Percentiles rank a stretch among this genome's conserved stretches.
Evolutionary conservation across 1,284 basidiomycete genomes (phyloP).

Genomic region (Cutaneotrichosporon sp.): DNA sequence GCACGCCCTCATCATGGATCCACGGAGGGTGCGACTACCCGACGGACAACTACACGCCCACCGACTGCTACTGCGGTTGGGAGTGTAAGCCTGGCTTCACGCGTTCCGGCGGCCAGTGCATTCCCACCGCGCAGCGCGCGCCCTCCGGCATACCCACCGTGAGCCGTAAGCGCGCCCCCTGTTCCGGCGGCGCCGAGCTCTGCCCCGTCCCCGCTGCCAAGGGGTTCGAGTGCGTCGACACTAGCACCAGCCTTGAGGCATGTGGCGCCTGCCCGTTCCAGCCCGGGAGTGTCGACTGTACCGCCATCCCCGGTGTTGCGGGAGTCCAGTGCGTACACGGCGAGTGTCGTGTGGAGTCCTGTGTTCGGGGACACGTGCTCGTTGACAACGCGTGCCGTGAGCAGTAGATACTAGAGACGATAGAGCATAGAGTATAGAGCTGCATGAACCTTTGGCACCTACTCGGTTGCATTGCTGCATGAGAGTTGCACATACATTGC

Average conservation of each 20-base stretch:
- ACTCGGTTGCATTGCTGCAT: no score
- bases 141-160: background rate
- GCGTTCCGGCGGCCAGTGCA: slow-evolving; percentile 7
- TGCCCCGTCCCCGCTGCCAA: slow-evolving; percentile 16
- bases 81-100: slow-evolving; percentile 1
- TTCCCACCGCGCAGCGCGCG: no score
- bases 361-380: slow-evolving; percentile 12
- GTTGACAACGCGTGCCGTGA: slow-evolving; percentile 2
- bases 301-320: slow-evolving; percentile 60
- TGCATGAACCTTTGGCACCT: no score
- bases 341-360: slow-evolving; percentile 20
- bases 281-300: slow-evolving; percentile 67
- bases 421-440: no score
- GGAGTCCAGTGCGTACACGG: slow-evolving; percentile 21
- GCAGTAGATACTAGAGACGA: no score
- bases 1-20: background rate
- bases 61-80: slow-evolving; percentile 9
- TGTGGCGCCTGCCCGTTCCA: slow-evolving; percentile 67
- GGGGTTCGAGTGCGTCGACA: slow-evolving; percentile 25
- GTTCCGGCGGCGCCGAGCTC: slow-evolving; percentile 9
- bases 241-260: slow-evolving; percentile 20
- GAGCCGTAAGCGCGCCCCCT: background rate
- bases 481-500: no score
- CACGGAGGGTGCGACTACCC: slow-evolving; percentile 8
- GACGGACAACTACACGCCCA: background rate